Evolutionary conservation across 2,329 filamentous ascomycete species (phyloP), one percentile per base, ranked within the genome.

Genomic region (Trichophyton equinum): DNA sequence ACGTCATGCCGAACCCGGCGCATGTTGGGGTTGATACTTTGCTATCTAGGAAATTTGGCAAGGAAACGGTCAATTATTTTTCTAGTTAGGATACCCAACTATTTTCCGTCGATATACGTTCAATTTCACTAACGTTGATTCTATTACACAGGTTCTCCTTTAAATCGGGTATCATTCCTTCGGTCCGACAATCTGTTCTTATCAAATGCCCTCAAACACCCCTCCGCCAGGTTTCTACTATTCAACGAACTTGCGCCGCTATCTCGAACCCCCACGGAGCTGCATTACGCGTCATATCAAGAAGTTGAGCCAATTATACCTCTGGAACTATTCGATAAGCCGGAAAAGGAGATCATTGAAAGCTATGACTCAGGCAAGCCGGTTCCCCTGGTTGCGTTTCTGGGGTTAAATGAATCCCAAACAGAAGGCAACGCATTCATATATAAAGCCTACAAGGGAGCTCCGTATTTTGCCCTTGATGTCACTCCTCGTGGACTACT

Each of bases 381-480:
- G 15, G 74, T 78, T 20, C 86, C 91, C 2, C 81, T 89, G 64
- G 78, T 96, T 58, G 79, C 97, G 59, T 96, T 97, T 71, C 77
- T 97, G 30, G 92, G 92, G 0, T 74, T 96, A 56, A 85, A 95
- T 66, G 90, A 95, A 71, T 75, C 73, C 56, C 73, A 72, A 27
- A 77, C 77, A 57, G 73, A 79, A 40, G 68, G 67, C 53, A 69
- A 67, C 53, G 70, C 67, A 18, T 64, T 78, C 59, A 62, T 69
- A 2, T 74, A 71, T 68, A 83, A 84, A 56, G 78, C 79, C 59
- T 95, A 95, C 71, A 82, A 79, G 38, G 94, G 92, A 2, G 80
- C 81, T 57, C 91, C 94, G 1, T 95, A 85, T 75, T 99, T 97
- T 71, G 92, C 91, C 1, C 73, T 99, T 11, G 94, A 97, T 71